phyloP scores from a whole-genome alignment of 768 basidiomycete genomes.

The Rhizopogon sp. region DNA sequence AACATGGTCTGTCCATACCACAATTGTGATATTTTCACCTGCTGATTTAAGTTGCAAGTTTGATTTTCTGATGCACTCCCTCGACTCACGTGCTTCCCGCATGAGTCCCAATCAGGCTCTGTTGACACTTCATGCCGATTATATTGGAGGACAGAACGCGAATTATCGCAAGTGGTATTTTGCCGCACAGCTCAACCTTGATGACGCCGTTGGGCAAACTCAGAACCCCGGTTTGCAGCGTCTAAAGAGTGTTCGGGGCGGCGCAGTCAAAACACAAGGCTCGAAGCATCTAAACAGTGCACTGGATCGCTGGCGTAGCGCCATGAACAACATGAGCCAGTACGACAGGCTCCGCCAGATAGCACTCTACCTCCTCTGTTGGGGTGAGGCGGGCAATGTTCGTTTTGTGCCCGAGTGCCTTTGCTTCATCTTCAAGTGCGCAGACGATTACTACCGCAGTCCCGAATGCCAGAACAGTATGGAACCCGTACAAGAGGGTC shows the following conservation, averaged over 20 bases:
- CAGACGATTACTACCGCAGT: slow-evolving; percentile 98
- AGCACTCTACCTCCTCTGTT: slow-evolving; percentile 92
- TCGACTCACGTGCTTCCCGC: slow-evolving; percentile 96
- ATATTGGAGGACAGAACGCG: slow-evolving; percentile 97
- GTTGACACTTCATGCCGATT: slow-evolving; percentile 95
- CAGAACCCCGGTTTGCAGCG: slow-evolving; percentile 92
- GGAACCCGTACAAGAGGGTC: slow-evolving; percentile 91
- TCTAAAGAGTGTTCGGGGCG: slow-evolving; percentile 73
- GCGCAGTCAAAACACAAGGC: slow-evolving; percentile 42
- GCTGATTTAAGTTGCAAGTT: slow-evolving; percentile 45
- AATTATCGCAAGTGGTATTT: slow-evolving; percentile 99
- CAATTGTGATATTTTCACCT: not conserved
- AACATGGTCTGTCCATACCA: slow-evolving; percentile 64
- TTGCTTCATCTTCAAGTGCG: slow-evolving; percentile 99
- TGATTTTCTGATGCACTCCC: slow-evolving; percentile 96
- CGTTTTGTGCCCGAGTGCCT: slow-evolving; percentile 95
- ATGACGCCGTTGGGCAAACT: slow-evolving; percentile 94
- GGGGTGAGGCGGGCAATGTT: slow-evolving; percentile 98
- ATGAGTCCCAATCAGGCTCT: slow-evolving; percentile 97
- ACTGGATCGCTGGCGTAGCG: slow-evolving; percentile 91
- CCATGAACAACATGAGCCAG: slow-evolving; percentile 99
- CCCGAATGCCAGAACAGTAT: slow-evolving; percentile 94
- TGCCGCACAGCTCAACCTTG: slow-evolving; percentile 97
- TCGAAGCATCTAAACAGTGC: slow-evolving; percentile 91
- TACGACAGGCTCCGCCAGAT: slow-evolving; percentile 97